Base-by-base conservation (phyloP, 352 stramenopile genomes). In the Globisporangium middletonii region DNA sequence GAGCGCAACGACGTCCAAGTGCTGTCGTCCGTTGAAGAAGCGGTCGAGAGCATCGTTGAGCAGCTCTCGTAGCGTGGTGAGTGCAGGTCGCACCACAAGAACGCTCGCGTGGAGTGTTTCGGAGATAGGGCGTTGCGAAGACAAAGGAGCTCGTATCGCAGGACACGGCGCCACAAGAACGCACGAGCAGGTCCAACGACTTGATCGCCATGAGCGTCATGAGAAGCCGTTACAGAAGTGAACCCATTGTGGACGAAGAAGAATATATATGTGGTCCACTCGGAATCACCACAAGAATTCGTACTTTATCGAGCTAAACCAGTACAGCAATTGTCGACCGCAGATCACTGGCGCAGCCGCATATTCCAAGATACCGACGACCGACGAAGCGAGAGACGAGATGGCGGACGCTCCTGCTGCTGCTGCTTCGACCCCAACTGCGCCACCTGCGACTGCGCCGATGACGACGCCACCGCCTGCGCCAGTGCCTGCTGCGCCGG, bases 1-100 rank as follows among this genome's bases (percentile, higher is more conserved):
- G 72, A 88, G 59, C 82, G 88, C 33, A 82, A 93, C 62, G 71
- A 89, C 56, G 74, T 93, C 6, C 68, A 77, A 12, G 75, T 95
- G 38, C 92, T 93, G 53, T 57, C 77, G 49, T 90, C 77, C 0
- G 82, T 92, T 12, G 63, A 65, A 1, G 57, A 75, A 18, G 82
- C 85, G 5, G 71, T 94, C 26, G 69, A 81, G 41, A 77, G 67
- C 50, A 88, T 94, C 57, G 60, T 90, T 9, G 68, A 77, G 63
- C 73, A 71, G 23, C 72, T 89, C 28, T 26, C 43, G 43, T 68
- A 81, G 58, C 49, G 38, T 3, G 38, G 26, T 13, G 30, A 26
- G 33, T 38, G 33, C 9, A 1, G 5, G 33, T 38, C 33, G 44
- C 26, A 30, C 47, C 15, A 51, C n/a, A 51, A 35, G 23, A 51